phyloP scores from a whole-genome alignment of 331 rosid species.

The Acacia concinna region DNA sequence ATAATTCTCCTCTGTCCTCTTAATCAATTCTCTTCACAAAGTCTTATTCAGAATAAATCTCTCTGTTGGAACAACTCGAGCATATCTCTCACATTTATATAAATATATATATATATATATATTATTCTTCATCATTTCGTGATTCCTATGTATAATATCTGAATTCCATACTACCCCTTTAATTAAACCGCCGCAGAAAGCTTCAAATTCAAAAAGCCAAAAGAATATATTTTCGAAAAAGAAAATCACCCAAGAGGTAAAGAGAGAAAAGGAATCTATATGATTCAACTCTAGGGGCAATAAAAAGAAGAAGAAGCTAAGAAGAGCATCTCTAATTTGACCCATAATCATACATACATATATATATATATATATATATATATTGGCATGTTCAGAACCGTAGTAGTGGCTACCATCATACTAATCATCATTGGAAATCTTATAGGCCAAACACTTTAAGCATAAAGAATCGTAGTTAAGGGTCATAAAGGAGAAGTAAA shows the following conservation, averaged over 20 bases:
- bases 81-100: slow-evolving; percentile 19
- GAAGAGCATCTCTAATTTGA: slow-evolving; percentile 46
- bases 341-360: slow-evolving; percentile 37
- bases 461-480: slow-evolving; percentile 30
- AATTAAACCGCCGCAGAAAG: slow-evolving; percentile 16
- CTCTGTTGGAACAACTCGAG: slow-evolving; percentile 38
- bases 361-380: neutral
- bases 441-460: slow-evolving; percentile 43
- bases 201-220: slow-evolving; percentile 22
- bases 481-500: slow-evolving; percentile 30
- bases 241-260: slow-evolving; percentile 26
- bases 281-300: slow-evolving; percentile 23
- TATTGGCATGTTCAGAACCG: slow-evolving; percentile 51
- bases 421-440: slow-evolving; percentile 67
- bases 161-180: slow-evolving; percentile 40
- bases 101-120: no score
- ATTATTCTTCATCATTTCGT: slow-evolving; percentile 29
- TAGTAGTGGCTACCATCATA: slow-evolving; percentile 59
- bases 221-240: slow-evolving; percentile 25
- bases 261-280: slow-evolving; percentile 34
- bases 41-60: slow-evolving; percentile 21
- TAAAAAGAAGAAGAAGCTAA: neutral
- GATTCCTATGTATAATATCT: slow-evolving; percentile 32
- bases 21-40: neutral
- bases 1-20: neutral